Conservation (phyloP, 306 rosid species). For the Vigna reflexopilosa region DNA sequence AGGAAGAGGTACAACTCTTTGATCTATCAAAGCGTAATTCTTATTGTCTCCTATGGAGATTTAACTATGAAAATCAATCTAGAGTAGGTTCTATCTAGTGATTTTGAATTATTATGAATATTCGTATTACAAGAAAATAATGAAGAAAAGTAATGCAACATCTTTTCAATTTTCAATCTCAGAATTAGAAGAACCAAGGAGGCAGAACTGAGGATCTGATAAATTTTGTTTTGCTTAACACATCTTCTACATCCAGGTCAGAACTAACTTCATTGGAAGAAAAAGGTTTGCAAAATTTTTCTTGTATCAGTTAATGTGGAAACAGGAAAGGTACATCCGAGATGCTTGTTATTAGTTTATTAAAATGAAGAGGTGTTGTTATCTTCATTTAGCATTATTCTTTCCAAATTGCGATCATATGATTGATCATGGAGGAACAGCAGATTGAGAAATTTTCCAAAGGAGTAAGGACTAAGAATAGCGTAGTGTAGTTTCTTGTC, state of each 20-base stretch:
- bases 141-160: conserved; percentile 2
- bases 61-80: conserved; percentile 7
- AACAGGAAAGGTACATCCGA: conserved; percentile 25
- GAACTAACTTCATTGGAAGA: conserved; percentile 13
- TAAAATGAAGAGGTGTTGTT: conserved; percentile 17
- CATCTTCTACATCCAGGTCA: conserved; percentile 51
- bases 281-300: conserved; percentile 22
- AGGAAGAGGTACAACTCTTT: conserved; percentile 68
- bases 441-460: conserved; percentile 8
- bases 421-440: conserved; percentile 23
- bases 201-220: conserved; percentile 54
- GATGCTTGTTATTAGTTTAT: conserved; percentile 23
- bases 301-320: conserved; percentile 29
- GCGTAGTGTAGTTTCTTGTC: conserved; percentile 23
- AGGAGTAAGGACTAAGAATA: conserved; percentile 32
- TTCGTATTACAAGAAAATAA: background rate
- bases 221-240: conserved; percentile 40
- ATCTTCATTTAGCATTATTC: conserved; percentile 18
- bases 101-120: conserved; percentile 9
- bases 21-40: conserved; percentile 19
- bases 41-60: conserved; percentile 25
- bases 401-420: background rate
- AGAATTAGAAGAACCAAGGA: conserved; percentile 61
- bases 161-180: conserved; percentile 16
- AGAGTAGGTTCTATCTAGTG: background rate